Base-by-base conservation (phyloP, 805 yeast genomes). In the Hagleromyces aurorensis region DNA sequence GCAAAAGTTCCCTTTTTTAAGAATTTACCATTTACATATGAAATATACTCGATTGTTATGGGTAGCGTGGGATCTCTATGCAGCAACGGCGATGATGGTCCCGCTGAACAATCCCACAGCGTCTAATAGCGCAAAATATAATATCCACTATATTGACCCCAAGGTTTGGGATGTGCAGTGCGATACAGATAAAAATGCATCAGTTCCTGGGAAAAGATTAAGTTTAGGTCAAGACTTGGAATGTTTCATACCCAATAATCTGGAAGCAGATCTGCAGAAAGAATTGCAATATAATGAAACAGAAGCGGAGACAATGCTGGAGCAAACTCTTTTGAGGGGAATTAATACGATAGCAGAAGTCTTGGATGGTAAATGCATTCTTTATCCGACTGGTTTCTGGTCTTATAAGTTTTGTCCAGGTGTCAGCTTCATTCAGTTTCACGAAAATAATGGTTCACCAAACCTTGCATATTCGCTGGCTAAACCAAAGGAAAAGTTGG, bases 381-480 rank as follows among this genome's bases (percentile, higher is more conserved):
- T 37, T 12, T 49, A 43, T 25, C 25, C 34, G 2, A 48, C 61
- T 20, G 68, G 65, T n/a, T 74, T 70, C 46, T 74, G 78, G 77
- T 65, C 68, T 8, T 71, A 67, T 39, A 66, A 62, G 3, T 64
- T 63, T 30, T 72, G 78, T 43, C 63, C 57, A 36, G 71, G 69
- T 5, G 65, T 61, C 34, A 59, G 62, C 25, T 47, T 74, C 21
- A 54, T 62, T 9, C 81, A 74, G 45, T 69, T 62, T 46, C 76
- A 69, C 38, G 45, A 36, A 11, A 32, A 32, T 14, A 34, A 40
- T 4, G 24, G 17, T 15, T 23, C 29, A 8, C 20, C 37, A 5
- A 16, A 34, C 6, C 28, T 44, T 13, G 16, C 23, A 4, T 45
- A 46, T 21, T 30, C 21, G 10, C 62, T 67, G 29, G 61, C 59